Evolutionary conservation across 495 filamentous ascomycete genomes (phyloP).

Genomic region (Aspergillus kassunensis): DNA sequence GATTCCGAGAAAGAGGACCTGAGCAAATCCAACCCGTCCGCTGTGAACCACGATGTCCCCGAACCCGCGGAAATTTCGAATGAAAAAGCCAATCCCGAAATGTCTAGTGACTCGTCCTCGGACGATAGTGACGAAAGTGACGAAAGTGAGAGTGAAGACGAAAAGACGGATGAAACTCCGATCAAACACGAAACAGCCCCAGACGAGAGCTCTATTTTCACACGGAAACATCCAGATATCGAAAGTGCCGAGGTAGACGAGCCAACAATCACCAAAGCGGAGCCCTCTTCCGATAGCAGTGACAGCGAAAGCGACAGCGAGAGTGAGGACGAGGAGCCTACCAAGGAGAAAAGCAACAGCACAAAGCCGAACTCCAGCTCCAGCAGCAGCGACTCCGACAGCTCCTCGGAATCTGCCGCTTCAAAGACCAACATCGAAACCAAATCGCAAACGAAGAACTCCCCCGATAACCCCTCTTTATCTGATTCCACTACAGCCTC

Average conservation of each 20-base stretch:
- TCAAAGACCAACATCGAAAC: not conserved
- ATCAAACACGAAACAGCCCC: not conserved
- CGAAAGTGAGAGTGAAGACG: constrained; percentile 1
- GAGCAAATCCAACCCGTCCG: not conserved
- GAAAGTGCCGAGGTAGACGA: not conserved
- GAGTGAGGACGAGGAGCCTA: constrained; percentile 2
- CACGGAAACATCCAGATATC: not conserved
- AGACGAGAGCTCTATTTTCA: not conserved
- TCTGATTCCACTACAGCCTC: not conserved
- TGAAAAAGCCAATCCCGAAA: not conserved
- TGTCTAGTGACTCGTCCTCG: not conserved
- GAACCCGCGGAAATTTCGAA: not conserved
- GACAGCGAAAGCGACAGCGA: not conserved
- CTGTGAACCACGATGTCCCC: not conserved
- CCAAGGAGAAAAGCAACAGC: not conserved
- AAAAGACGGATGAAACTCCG: not conserved
- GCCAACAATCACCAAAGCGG: not conserved
- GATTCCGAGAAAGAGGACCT: not conserved
- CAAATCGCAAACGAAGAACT: not conserved
- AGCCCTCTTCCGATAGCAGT: not conserved
- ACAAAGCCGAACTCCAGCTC: not conserved
- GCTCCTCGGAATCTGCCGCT: not conserved
- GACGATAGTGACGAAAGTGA: constrained; percentile 4
- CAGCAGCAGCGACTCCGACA: not conserved
- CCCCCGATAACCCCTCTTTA: not conserved